A percentile compares a stretch with the other conserved stretches of the same genome.
These are phyloP conservation scores for Eutrema heterophyllum DNA, from an alignment of 345 rosid species.

Conservation along the genomic window DNA sequence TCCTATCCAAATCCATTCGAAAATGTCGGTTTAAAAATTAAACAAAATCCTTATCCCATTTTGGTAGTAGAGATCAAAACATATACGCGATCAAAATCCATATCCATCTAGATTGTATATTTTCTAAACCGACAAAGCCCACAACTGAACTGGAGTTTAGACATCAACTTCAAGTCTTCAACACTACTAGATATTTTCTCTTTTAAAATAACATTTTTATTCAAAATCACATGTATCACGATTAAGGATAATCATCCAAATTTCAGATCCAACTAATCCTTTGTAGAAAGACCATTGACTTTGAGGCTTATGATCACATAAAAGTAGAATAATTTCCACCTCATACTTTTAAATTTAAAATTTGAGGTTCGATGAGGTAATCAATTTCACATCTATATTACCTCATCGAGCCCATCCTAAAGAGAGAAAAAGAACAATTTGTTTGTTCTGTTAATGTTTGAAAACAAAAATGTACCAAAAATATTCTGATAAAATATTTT, in stretches of 20 bases:
- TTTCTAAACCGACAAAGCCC: not conserved
- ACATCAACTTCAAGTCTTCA: not conserved
- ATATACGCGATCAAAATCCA: not conserved
- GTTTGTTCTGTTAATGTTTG: conserved; percentile 6
- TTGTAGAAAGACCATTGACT: not conserved
- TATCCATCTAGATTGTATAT: not conserved
- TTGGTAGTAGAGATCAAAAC: not conserved
- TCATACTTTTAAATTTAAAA: not conserved
- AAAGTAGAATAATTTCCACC: not conserved
- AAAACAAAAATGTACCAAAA: conserved; percentile 11
- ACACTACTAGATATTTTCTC: not conserved
- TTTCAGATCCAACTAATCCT: not conserved
- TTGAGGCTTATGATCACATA: conserved; percentile 13
- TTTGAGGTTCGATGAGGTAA: no score
- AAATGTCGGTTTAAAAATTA: not conserved
- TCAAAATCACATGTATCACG: not conserved
- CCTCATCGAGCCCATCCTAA: conserved; percentile 22
- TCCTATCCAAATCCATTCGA: not conserved
- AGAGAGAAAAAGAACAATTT: not conserved
- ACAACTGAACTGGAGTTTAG: not conserved
- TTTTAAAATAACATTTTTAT: not conserved
- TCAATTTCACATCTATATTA: conserved; percentile 8
- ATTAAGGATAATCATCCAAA: not conserved
- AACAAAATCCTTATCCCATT: no score
- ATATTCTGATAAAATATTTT: conserved; percentile 13